These are phyloP conservation scores for Phialophora chinensis DNA, from an alignment of 2,329 filamentous ascomycete species.

Conservation along the genomic window DNA sequence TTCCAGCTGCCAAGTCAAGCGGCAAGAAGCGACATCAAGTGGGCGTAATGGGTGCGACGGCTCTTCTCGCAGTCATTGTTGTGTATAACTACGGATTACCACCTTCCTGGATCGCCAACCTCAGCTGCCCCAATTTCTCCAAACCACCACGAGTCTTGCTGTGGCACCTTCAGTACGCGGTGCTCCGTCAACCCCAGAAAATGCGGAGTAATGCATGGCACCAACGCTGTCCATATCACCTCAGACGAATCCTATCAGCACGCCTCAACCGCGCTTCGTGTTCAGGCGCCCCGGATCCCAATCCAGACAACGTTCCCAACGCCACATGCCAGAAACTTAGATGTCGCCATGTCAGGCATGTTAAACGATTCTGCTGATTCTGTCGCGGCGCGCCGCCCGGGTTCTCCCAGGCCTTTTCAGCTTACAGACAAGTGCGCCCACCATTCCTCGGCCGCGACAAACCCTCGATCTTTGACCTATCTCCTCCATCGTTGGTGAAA, in stretches of 20 bases:
- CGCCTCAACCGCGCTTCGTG: background rate
- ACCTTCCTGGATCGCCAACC: background rate
- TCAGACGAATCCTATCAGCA: slow-evolving; percentile 11
- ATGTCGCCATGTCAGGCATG: background rate
- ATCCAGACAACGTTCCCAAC: slow-evolving; percentile 6
- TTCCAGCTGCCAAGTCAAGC: slow-evolving; percentile 17
- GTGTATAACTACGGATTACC: background rate
- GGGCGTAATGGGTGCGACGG: background rate
- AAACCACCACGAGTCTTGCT: background rate
- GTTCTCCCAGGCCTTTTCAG: background rate
- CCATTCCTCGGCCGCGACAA: background rate
- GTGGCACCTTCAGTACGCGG: background rate
- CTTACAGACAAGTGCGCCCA: background rate
- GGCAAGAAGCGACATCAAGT: background rate
- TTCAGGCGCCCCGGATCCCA: slow-evolving; percentile 10
- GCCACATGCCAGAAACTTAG: slow-evolving; percentile 12
- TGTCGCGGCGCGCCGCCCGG: background rate
- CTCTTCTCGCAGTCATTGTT: background rate
- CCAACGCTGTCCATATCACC: slow-evolving; percentile 2
- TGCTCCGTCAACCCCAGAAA: slow-evolving; percentile 12
- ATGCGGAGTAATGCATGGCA: slow-evolving; percentile 12
- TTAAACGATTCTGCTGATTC: background rate
- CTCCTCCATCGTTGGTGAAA: background rate
- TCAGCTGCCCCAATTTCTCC: slow-evolving; percentile 3
- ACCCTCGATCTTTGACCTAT: background rate